Evolutionary conservation across 108 stramenopile species (phyloP).

Genomic region (Schizochytrium sp.): DNA sequence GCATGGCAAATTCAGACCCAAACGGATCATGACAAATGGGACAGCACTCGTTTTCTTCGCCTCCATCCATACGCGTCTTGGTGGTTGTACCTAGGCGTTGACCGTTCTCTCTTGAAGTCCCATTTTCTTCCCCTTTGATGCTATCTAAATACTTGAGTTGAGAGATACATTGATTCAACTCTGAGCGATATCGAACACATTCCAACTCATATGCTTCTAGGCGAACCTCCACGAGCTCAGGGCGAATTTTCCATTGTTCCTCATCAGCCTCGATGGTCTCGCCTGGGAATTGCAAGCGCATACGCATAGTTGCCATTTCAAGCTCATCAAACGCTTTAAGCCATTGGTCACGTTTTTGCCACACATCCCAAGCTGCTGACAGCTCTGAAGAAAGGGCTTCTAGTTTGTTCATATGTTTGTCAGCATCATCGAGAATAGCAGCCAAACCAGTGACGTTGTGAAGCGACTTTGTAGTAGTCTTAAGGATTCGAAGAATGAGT

Average conservation of each 20-base stretch:
- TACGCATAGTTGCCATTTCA: conserved; percentile 57
- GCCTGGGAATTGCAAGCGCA: conserved; percentile 46
- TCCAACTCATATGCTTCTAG: conserved; percentile 10
- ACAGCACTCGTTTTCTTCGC: conserved; percentile 38
- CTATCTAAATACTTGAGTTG: conserved; percentile 24
- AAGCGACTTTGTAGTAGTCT: background rate
- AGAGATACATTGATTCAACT: conserved; percentile 11
- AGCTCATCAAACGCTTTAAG: conserved; percentile 55
- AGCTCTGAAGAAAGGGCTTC: conserved; percentile 37
- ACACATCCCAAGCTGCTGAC: conserved; percentile 4
- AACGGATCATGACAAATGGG: conserved; percentile 57
- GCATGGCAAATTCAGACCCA: conserved; percentile 8
- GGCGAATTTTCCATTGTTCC: conserved; percentile 56
- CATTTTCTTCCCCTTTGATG: background rate
- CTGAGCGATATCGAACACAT: conserved; percentile 35
- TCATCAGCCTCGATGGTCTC: conserved; percentile 48
- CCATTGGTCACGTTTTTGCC: conserved; percentile 36
- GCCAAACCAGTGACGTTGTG: background rate
- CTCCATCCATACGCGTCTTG: conserved; percentile 33
- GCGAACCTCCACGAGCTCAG: background rate
- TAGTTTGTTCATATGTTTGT: conserved; percentile 13
- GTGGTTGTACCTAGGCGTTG: background rate
- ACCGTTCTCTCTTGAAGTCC: background rate
- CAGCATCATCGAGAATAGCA: background rate
- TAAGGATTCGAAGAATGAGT: conserved; percentile 7